A percentile compares a stretch with the other conserved stretches of the same genome.
Evolutionary conservation across 2,329 filamentous ascomycete species (phyloP).

Genomic region (Colletotrichum costaricense): DNA sequence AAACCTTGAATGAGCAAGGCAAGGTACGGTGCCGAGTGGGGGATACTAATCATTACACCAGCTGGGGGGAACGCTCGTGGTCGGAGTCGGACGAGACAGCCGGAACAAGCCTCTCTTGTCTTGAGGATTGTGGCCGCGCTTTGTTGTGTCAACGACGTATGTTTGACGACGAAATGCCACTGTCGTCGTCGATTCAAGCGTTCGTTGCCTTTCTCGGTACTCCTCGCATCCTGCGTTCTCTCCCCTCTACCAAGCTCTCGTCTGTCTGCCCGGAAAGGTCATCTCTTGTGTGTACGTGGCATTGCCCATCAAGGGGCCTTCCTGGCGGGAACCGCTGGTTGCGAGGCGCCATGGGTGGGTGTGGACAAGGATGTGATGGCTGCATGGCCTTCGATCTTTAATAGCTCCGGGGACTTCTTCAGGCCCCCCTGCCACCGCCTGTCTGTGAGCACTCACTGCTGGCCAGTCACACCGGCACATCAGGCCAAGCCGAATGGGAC

Average conservation of each 20-base stretch:
- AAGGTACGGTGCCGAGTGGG: slow-evolving; percentile 34
- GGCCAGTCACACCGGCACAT: slow-evolving; percentile 31
- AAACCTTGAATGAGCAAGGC: slow-evolving; percentile 26
- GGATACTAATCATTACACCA: slow-evolving; percentile 28
- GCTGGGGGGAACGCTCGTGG: not conserved
- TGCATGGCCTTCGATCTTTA: slow-evolving; percentile 38
- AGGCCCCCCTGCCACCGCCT: slow-evolving; percentile 36
- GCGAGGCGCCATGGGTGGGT: slow-evolving; percentile 33
- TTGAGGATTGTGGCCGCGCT: not conserved
- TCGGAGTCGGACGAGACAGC: not conserved
- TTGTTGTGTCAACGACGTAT: not conserved
- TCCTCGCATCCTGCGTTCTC: not conserved
- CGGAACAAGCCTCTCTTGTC: not conserved
- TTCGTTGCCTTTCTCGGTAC: slow-evolving; percentile 7
- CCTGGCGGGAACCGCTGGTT: slow-evolving; percentile 34
- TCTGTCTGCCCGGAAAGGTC: slow-evolving; percentile 15
- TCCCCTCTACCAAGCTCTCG: not conserved
- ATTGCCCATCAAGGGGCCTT: slow-evolving; percentile 34
- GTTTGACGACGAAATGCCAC: not conserved
- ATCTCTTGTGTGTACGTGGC: slow-evolving; percentile 37
- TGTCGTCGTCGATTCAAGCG: slow-evolving; percentile 2
- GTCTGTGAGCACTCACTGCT: slow-evolving; percentile 25
- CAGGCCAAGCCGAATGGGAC: slow-evolving; percentile 34
- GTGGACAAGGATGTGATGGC: slow-evolving; percentile 35
- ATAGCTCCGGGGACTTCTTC: slow-evolving; percentile 38